phyloP scores from a whole-genome alignment of 129 eudicot genomes.

The Arctium lappa region DNA sequence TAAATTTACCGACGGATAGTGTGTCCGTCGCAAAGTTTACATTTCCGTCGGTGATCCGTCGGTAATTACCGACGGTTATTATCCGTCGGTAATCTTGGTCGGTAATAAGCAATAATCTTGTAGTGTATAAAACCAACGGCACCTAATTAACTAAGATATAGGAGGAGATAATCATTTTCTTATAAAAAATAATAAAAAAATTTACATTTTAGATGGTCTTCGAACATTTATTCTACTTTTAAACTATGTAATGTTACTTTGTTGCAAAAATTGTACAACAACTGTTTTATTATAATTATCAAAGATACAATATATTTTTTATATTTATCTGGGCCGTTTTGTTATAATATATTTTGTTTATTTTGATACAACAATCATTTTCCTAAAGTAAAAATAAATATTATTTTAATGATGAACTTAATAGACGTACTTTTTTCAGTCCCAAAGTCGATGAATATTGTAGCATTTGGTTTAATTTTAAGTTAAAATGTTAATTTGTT shows the following conservation, averaged over 20 bases:
- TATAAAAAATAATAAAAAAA: not conserved
- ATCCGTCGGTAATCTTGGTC: too few species aligned
- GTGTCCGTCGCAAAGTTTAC: too few species aligned
- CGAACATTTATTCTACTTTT: not conserved
- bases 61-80: too few species aligned
- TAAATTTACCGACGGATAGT: too few species aligned
- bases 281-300: not conserved
- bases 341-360: too few species aligned
- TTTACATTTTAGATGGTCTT: not conserved
- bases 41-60: too few species aligned
- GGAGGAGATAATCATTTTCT: too few species aligned
- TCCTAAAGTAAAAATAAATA: not conserved
- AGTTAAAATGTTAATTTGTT: not conserved
- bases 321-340: not conserved
- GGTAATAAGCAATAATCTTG: too few species aligned
- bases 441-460: not conserved
- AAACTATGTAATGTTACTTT: not conserved
- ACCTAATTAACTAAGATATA: too few species aligned
- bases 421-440: not conserved
- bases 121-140: too few species aligned
- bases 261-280: not conserved
- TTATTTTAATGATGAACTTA: not conserved
- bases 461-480: not conserved
- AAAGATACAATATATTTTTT: not conserved
- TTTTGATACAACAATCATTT: not conserved